A percentile compares a stretch with the other conserved stretches of the same genome.
Conservation (phyloP, 345 rosid genomes). For the Cardamine chenopodiifolia region DNA sequence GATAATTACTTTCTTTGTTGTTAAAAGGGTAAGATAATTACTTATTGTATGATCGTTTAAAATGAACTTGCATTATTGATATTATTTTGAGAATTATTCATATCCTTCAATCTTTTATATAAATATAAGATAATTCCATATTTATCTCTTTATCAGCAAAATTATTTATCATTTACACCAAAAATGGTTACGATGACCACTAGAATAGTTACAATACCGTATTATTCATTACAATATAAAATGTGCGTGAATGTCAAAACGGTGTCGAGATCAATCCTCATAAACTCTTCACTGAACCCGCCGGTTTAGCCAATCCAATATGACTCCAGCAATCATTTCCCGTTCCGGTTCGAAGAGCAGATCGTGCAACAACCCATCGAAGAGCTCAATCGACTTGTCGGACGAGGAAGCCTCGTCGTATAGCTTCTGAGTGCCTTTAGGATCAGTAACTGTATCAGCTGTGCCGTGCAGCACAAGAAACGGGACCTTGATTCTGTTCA, state of each 20-base stretch:
- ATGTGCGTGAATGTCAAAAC: not conserved
- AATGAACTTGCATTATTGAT: not conserved
- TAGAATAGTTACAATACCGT: not conserved
- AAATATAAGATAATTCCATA: not conserved
- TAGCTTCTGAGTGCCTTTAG: conserved; percentile 65
- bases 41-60: not conserved
- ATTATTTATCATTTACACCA: not conserved
- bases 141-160: not conserved
- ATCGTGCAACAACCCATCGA: conserved; percentile 79
- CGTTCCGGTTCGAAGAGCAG: conserved; percentile 85
- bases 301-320: conserved; percentile 69
- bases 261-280: not conserved
- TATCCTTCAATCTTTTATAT: not conserved
- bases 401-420: conserved; percentile 68
- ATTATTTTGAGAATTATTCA: not conserved
- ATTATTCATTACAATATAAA: not conserved
- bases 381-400: conserved; percentile 71
- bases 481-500: conserved; percentile 60
- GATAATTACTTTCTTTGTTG: too few species aligned
- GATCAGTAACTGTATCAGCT: conserved; percentile 83
- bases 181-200: not conserved
- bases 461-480: conserved; percentile 85
- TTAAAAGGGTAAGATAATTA: too few species aligned
- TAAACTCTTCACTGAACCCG: conserved; percentile 39
- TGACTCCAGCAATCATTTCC: conserved; percentile 57